phyloP scores from a whole-genome alignment of 225 moss, liverwort and hornwort species.

The Anthoceros angustus region DNA sequence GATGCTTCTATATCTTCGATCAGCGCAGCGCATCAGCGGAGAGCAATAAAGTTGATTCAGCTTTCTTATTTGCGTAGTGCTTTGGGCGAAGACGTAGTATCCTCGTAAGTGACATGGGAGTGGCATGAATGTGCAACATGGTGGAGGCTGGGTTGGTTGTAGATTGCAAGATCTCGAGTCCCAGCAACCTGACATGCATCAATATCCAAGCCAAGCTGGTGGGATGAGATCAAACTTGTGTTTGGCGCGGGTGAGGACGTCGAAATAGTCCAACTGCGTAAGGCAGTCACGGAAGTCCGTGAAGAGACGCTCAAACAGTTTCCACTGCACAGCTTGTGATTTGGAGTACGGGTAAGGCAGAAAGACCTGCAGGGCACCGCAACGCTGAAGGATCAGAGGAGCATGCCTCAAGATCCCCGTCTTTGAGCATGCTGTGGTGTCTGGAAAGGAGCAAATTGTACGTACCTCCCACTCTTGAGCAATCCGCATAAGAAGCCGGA shows the following conservation, averaged over 20 bases:
- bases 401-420: neutral
- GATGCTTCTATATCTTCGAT: neutral
- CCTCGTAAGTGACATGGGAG: too few species aligned
- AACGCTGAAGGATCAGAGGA: neutral
- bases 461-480: conserved; percentile 97
- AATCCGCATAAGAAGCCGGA: conserved; percentile 87
- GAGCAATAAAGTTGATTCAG: too few species aligned
- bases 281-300: conserved; percentile 96
- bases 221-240: conserved; percentile 85
- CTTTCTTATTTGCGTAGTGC: too few species aligned
- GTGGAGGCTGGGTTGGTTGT: too few species aligned
- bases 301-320: conserved; percentile 92
- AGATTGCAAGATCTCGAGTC: too few species aligned
- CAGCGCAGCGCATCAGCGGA: neutral
- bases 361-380: conserved; percentile 45
- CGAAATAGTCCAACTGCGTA: conserved; percentile 78
- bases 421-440: neutral
- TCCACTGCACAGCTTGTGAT: conserved; percentile 84
- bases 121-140: too few species aligned
- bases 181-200: neutral
- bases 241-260: conserved; percentile 65
- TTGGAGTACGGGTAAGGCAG: conserved; percentile 85
- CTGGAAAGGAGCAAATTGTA: neutral
- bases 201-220: conserved; percentile 79
- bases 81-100: too few species aligned